Evolutionary conservation across 2,329 filamentous ascomycete species (phyloP).

Genomic region (Clonostachys byssicola): DNA sequence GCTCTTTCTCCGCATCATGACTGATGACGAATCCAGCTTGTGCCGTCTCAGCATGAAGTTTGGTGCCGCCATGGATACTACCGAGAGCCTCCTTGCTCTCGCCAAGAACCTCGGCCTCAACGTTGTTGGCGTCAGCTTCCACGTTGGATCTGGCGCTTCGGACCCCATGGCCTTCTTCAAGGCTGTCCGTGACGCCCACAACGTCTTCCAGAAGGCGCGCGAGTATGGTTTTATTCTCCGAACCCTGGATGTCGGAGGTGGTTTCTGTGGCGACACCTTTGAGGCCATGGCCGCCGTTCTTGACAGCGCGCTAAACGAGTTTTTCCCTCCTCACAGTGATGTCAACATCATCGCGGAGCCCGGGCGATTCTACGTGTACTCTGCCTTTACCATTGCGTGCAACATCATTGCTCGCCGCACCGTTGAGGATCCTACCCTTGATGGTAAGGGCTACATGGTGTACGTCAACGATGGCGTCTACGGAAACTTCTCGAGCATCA

Average conservation of each 20-base stretch:
- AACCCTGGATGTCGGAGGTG: conserved; percentile 90
- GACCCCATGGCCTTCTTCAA: conserved; percentile 90
- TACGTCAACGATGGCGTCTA: conserved; percentile 98
- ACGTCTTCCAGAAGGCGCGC: conserved; percentile 81
- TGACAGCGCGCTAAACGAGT: conserved; percentile 73
- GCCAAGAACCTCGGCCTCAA: conserved; percentile 82
- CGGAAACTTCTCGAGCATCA: conserved; percentile 98
- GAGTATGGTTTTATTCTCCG: conserved; percentile 75
- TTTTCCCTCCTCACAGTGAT: conserved; percentile 70
- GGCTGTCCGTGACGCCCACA: conserved; percentile 83
- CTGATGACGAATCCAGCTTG: conserved; percentile 90
- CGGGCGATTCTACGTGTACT: conserved; percentile 91
- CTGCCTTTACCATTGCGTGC: conserved; percentile 90
- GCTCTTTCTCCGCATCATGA: conserved; percentile 90
- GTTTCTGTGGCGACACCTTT: conserved; percentile 87
- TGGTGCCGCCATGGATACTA: conserved; percentile 82
- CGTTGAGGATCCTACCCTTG: conserved; percentile 65
- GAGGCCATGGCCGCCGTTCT: conserved; percentile 85
- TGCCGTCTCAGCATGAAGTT: conserved; percentile 98
- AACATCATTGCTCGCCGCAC: conserved; percentile 95
- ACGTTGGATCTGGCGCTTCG: conserved; percentile 93
- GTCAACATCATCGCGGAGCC: conserved; percentile 93
- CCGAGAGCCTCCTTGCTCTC: conserved; percentile 70
- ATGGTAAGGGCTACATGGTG: conserved; percentile 81
- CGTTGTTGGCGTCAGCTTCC: conserved; percentile 94